Percentiles rank a stretch among this genome's conserved stretches.
Conservation (phyloP, 257 asterid genomes). For the Solanum lycopersicoides region DNA sequence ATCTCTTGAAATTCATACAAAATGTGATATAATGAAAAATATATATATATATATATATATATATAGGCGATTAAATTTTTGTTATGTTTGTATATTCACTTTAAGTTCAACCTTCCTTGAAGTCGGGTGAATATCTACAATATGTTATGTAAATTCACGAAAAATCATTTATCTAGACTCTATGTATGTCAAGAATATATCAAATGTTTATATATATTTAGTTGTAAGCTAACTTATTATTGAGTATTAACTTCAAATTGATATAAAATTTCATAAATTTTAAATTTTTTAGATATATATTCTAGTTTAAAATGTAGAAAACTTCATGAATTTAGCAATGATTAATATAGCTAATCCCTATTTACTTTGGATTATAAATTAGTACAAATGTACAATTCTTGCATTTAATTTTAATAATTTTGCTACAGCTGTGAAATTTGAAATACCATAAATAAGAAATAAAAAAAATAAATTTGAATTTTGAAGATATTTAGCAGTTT, state of each 20-base stretch:
- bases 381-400: not conserved
- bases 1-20: not conserved
- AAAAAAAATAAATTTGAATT: not conserved
- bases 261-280: too few relatives aligned
- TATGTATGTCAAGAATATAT: rapidly evolving
- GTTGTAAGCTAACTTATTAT: not conserved
- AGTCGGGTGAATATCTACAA: not conserved
- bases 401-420: not conserved
- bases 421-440: not conserved
- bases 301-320: not conserved
- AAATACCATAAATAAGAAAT: not conserved
- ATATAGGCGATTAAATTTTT: not conserved
- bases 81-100: rapidly evolving
- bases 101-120: not conserved
- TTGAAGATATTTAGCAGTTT: not conserved
- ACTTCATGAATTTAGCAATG: not conserved
- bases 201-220: not conserved
- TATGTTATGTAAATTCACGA: not conserved
- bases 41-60: too few relatives aligned
- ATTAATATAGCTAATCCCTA: not conserved
- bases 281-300: too few relatives aligned
- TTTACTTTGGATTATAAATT: not conserved
- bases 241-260: not conserved
- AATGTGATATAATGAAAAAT: not conserved
- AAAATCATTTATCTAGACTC: rapidly evolving